Base-by-base conservation (phyloP, 2,329 filamentous ascomycete species). In the Macrophomina pseudophaseolina region DNA sequence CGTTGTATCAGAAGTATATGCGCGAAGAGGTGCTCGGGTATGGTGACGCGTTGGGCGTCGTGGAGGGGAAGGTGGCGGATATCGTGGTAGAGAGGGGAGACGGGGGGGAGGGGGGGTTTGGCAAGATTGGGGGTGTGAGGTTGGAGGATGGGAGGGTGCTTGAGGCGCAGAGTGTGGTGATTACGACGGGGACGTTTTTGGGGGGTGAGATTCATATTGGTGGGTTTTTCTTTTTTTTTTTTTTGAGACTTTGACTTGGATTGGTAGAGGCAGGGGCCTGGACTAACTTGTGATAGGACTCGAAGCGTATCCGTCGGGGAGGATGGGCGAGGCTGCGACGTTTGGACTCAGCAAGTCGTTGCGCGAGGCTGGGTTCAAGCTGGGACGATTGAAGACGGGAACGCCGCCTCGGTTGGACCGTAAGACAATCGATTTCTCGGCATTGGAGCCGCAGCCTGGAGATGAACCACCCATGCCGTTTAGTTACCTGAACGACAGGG, bases 151-250 rank as follows among this genome's bases (percentile, higher is more conserved):
- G 95, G 35, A 90, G 96, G 76, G 82, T 97, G 16, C 86, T 99
- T 70, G 86, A 89, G 1, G 92, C 94, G 0, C 88, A 85, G 54
- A 89, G 90, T 69, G 94, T 98, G 42, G 87, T 99, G 30, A 97
- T 99, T 71, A 98, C 95, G 0, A 99, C 95, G 0, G 95, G 95
- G 0, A 99, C 95, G 0, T 99, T 99, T 74, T 80, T 99, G 5
- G 91, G 94, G 11, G 95, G 94, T 18, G 95, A 99, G 79, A 99
- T 99, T 69, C 95, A 99, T 73, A 96, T 99, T 69, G 95, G 80
- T 74, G 67, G 52, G 72, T 66, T 59, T 9, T n/a, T n/a, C n/a
- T n/a, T n/a, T n/a, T n/a, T n/a, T n/a, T n/a, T n/a, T n/a, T 7
- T 23, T 23, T 23, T 23, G 23, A 23, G 23, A 23, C 23, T 23